phyloP scores from a whole-genome alignment of 2,329 filamentous ascomycete species.

The Microdochium paspali region DNA sequence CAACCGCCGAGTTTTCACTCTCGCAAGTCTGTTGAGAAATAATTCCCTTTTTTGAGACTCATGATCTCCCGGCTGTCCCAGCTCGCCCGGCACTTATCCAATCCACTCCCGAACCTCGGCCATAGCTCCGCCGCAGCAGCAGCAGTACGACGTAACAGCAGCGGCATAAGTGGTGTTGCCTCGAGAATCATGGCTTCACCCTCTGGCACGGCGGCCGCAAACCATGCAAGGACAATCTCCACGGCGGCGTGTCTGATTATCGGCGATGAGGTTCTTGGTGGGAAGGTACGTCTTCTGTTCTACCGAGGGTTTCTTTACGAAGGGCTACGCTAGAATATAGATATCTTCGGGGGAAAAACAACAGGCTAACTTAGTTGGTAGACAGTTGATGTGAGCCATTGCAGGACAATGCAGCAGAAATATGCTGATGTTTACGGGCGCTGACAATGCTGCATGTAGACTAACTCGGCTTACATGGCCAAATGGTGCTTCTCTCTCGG shows the following conservation, averaged over 20 bases:
- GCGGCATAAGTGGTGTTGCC: conserved; percentile 9
- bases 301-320: too few species aligned
- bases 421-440: neutral
- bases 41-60: too few species aligned
- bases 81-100: conserved; percentile 61
- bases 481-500: conserved; percentile 56
- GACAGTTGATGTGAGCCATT: conserved; percentile 22
- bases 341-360: too few species aligned
- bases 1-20: too few species aligned
- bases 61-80: conserved; percentile 76
- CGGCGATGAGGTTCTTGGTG: conserved; percentile 91
- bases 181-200: conserved; percentile 34
- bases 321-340: too few species aligned
- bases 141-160: conserved; percentile 5
- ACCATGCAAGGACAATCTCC: conserved; percentile 58
- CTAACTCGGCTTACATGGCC: conserved; percentile 54
- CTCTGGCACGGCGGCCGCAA: conserved; percentile 41
- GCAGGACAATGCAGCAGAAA: conserved; percentile 1
- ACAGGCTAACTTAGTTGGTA: conserved; percentile 7
- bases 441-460: conserved; percentile 28
- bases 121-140: conserved; percentile 32
- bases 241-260: conserved; percentile 92
- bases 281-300: conserved; percentile 58
- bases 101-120: conserved; percentile 48
- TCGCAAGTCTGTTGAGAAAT: too few species aligned